Conservation (phyloP, 169 alveolate genomes). For the Eimeria maxima region DNA sequence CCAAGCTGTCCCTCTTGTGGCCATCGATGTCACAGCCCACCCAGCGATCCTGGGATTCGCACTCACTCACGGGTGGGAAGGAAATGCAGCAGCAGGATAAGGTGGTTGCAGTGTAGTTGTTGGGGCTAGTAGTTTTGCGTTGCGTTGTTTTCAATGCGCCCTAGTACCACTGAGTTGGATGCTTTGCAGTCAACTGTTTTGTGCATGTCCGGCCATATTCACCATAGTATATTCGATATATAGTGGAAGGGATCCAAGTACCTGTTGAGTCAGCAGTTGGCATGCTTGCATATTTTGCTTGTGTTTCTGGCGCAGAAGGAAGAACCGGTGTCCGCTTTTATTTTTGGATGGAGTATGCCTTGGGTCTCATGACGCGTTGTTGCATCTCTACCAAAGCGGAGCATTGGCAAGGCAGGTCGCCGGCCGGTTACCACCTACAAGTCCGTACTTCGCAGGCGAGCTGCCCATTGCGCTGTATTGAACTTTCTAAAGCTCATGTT, state of each 20-base stretch:
- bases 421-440: background rate
- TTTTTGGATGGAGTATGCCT: slow-evolving; percentile 50
- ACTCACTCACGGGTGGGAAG: slow-evolving; percentile 7
- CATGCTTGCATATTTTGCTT: background rate
- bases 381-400: slow-evolving; percentile 66
- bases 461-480: slow-evolving; percentile 80
- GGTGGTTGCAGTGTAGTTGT: background rate
- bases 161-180: background rate
- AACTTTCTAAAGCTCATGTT: background rate
- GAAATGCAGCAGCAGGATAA: background rate
- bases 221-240: background rate
- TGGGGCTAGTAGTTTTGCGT: background rate
- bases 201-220: background rate
- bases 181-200: background rate
- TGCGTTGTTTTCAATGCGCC: background rate
- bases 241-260: background rate
- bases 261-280: background rate
- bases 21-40: slow-evolving; percentile 80
- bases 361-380: slow-evolving; percentile 61
- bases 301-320: slow-evolving; percentile 46
- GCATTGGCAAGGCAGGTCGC: slow-evolving; percentile 48
- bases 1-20: slow-evolving; percentile 76
- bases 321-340: slow-evolving; percentile 56
- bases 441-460: background rate
- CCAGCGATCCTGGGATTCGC: slow-evolving; percentile 80